These are phyloP conservation scores for Saccharomycodes ludwigii DNA, from an alignment of 805 yeast species.

Conservation along the genomic window DNA sequence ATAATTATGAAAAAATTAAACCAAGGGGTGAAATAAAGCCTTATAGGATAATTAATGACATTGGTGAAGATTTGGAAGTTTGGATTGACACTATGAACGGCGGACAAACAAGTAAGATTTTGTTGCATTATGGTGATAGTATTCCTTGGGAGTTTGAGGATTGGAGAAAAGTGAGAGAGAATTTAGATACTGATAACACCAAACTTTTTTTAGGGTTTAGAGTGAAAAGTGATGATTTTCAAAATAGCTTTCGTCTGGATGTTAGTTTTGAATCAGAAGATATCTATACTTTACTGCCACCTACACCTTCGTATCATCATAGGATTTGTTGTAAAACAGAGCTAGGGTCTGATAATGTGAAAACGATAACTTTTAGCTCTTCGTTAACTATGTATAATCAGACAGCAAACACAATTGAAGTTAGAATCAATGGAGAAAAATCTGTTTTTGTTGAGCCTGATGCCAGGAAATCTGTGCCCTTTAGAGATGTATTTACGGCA, in stretches of 20 bases:
- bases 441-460: slow-evolving; percentile 40
- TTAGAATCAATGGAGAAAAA: slow-evolving; percentile 23
- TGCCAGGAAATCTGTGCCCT: slow-evolving; percentile 55
- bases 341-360: slow-evolving; percentile 66
- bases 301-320: slow-evolving; percentile 50
- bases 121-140: slow-evolving; percentile 34
- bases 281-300: slow-evolving; percentile 53
- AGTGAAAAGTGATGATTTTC: slow-evolving; percentile 44
- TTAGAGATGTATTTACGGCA: slow-evolving; percentile 50
- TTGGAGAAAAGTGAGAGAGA: slow-evolving; percentile 80
- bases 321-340: slow-evolving; percentile 62
- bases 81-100: slow-evolving; percentile 50
- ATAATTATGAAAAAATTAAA: slow-evolving; percentile 40
- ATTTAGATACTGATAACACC: slow-evolving; percentile 51
- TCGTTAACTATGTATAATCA: slow-evolving; percentile 59
- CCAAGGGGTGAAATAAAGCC: slow-evolving; percentile 77
- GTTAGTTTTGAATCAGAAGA: slow-evolving; percentile 79
- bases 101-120: slow-evolving; percentile 16
- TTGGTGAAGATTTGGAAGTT: slow-evolving; percentile 69
- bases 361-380: slow-evolving; percentile 66
- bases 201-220: slow-evolving; percentile 53
- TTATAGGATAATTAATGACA: slow-evolving; percentile 66
- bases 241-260: slow-evolving; percentile 41
- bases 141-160: slow-evolving; percentile 90
- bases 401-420: slow-evolving; percentile 45